Evolutionary conservation across 2,329 filamentous ascomycete species (phyloP), one percentile per base, ranked within the genome.

Genomic region (Chalaropsis ovoidea): DNA sequence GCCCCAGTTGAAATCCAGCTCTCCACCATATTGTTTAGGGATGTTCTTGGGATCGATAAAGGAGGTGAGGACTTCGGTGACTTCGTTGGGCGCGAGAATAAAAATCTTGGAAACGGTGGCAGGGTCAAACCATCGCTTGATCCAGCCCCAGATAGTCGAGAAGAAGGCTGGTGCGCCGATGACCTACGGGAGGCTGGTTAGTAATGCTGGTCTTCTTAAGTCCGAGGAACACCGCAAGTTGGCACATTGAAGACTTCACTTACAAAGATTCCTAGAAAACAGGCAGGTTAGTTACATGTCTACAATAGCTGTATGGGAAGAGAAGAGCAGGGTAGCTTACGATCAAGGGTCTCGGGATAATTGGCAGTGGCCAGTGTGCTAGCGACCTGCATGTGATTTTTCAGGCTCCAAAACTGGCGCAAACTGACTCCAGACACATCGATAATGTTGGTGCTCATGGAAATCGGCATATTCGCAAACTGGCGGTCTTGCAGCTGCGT

Each of bases 71-170:
- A 90, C 93, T 17, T 86, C 78, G 70, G 86, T 82, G 64, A 95
- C 87, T 75, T 95, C 90, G 65, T 82, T 73, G 8, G 84, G 79
- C 61, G 81, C 81, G 65, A 97, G 83, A 71, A 97, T 94, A 75
- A 95, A 96, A 74, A 97, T 96, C 78, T 97, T 97, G 71, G 90
- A 94, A 2, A 91, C 89, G 42, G 93, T 96, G 68, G 91, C 90
- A 6, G 92, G 92, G 77, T 92, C 88, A 72, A 96, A 96, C 91
- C 92, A 96, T 72, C 88, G 87, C 80, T 95, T 95, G 76, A 95
- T 83, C 90, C 91, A 96, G 70, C 89, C 86, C 92, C 92, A 93
- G 68, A 96, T 89, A 2, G 90, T 96, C 62, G 88, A 88, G 79
- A 96, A 96, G 81, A 95, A 96, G 58, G 82, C 78, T 7, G 93